phyloP scores from a whole-genome alignment of 345 rosid genomes.

The Cardamine resedifolia region DNA sequence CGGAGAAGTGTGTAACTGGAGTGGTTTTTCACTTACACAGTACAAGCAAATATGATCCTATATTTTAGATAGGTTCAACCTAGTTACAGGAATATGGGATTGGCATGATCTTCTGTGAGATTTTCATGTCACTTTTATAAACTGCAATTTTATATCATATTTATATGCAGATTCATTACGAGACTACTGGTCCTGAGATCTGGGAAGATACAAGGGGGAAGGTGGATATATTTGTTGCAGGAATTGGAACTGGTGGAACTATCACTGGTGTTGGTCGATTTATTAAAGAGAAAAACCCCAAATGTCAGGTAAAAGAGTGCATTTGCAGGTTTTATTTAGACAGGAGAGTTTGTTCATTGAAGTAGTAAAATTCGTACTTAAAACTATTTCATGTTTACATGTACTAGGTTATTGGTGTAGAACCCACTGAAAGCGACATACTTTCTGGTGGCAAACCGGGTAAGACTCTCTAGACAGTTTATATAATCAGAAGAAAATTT shows the following conservation, averaged over 20 bases:
- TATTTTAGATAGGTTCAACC: not conserved
- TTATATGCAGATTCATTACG: constrained; percentile 60
- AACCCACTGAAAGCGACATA: constrained; percentile 77
- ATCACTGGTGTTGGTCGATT: constrained; percentile 72
- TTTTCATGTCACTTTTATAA: not conserved
- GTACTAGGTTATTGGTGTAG: constrained; percentile 76
- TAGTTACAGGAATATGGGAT: not conserved
- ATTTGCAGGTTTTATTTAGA: constrained; percentile 9
- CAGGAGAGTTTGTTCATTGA: not conserved
- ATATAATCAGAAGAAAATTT: not conserved
- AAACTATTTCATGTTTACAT: constrained; percentile 15
- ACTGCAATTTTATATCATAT: not conserved
- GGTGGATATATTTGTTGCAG: constrained; percentile 70
- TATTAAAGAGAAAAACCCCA: constrained; percentile 73
- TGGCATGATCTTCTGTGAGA: not conserved
- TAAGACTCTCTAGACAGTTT: constrained; percentile 30
- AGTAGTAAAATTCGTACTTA: not conserved
- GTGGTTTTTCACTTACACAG: not conserved
- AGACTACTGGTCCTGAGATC: constrained; percentile 84
- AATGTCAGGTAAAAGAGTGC: constrained; percentile 54
- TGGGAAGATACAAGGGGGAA: constrained; percentile 81
- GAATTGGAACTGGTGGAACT: constrained; percentile 94
- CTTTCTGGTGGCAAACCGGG: constrained; percentile 89
- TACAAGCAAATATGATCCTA: not conserved
- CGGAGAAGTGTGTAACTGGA: not conserved